Evolutionary conservation across 1,284 basidiomycete species (phyloP).

Genomic region (Cutaneotrichosporon cyanovorans): DNA sequence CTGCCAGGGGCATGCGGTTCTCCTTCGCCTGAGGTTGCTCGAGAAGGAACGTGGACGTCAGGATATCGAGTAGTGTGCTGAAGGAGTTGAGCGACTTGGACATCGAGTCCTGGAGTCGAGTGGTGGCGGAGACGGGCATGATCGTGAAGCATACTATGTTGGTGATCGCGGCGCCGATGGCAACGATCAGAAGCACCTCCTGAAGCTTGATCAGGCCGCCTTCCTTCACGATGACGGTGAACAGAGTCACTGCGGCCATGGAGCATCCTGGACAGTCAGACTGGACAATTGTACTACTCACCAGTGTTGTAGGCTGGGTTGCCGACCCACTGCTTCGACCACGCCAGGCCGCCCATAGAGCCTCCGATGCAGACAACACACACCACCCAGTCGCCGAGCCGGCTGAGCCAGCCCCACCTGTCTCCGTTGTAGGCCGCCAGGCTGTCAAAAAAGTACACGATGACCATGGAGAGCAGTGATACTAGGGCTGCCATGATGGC

Average conservation of each 20-base stretch:
- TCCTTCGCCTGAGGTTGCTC: conserved; percentile 47
- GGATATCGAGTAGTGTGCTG: conserved; percentile 68
- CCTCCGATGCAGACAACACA: conserved; percentile 73
- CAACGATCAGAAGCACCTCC: conserved; percentile 67
- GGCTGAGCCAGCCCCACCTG: conserved; percentile 37
- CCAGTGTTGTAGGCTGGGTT: conserved; percentile 90
- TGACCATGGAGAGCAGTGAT: conserved; percentile 70
- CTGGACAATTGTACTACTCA: conserved; percentile 34
- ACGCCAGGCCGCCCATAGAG: conserved; percentile 72
- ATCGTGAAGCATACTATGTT: conserved; percentile 75
- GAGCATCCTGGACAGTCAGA: conserved; percentile 59
- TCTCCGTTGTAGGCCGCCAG: conserved; percentile 37
- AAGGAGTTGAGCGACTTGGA: conserved; percentile 78
- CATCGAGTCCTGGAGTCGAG: conserved; percentile 71
- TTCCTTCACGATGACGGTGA: conserved; percentile 83
- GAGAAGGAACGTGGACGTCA: conserved; percentile 75
- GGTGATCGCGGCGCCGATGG: conserved; percentile 66
- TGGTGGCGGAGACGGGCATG: conserved; percentile 77
- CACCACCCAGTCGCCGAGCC: conserved; percentile 47
- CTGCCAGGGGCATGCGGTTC: conserved; percentile 54
- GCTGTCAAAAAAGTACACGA: conserved; percentile 67
- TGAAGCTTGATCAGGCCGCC: conserved; percentile 68
- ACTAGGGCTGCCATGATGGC: conserved; percentile 73
- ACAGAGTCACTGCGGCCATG: conserved; percentile 80
- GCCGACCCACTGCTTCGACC: conserved; percentile 67